Base-by-base conservation (phyloP, 768 basidiomycete species). In the Mycena epipterygia region DNA sequence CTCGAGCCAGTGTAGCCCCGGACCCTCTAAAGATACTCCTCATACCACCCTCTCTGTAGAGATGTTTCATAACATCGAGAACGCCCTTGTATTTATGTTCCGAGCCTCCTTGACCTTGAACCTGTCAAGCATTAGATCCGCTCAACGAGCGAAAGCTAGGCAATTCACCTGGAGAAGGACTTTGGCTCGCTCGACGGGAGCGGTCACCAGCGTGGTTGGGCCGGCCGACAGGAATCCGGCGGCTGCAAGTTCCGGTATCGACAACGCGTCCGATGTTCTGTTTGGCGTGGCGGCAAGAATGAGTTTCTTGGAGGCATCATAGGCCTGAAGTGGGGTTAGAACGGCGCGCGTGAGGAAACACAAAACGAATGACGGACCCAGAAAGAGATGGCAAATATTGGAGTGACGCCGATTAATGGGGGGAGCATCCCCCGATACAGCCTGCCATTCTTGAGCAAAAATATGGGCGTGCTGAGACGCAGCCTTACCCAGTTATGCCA, bases 371-470 rank as follows among this genome's bases (percentile, higher is more conserved):
- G 64, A 74, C 88, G 67, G 80, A 96, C 97, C 97, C 97, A 98
- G 86, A 99, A 99, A 5, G 96, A 97, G 33, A 99, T 84, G 5
- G 98, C 98, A 76, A 99, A 99, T 77, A 98, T 99, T 37, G 98
- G 98, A 6, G 98, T 99, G 32, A 99, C 95, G 32, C 97, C 96
- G 33, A 98, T 84, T 67, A 98, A 81, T 49, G 97, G 97, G 37
- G 97, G 96, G 5, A 97, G 93, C 83, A 98, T 95, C 39, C 95
- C 96, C 70, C 95, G 93, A 77, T 96, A 97, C 78, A 97, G 78
- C 32, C 95, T 96, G 59, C 35, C 56, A 48, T 33, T 48, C 51
- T 37, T 67, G 27, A 71, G 53, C 58, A 41, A 12, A 52, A 17
- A 41, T 41, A 51, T 19, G n/a, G 55, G 12, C 8, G 59, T 56